Evolutionary conservation across 352 stramenopile species (phyloP).

Genomic region (Globisporangium middletonii): DNA sequence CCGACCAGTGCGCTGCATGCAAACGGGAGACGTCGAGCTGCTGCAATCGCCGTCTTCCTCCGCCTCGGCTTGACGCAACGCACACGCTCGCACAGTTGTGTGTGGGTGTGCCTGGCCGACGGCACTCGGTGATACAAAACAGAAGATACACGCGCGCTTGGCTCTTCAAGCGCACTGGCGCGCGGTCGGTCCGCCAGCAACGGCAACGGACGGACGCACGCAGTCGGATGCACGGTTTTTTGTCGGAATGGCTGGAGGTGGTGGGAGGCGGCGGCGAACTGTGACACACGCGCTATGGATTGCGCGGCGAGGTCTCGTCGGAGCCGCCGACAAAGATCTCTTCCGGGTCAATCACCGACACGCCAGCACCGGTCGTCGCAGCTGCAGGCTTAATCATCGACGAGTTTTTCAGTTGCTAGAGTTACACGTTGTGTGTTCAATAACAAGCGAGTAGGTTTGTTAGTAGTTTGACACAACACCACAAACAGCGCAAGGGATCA

Average conservation of each 20-base stretch:
- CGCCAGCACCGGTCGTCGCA: conserved; percentile 1
- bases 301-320: conserved; percentile 27
- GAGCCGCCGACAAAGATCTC: conserved; percentile 47
- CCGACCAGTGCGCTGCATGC: too few relatives aligned
- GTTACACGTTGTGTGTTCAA: neutral
- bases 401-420: conserved; percentile 58
- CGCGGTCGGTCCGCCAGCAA: too few relatives aligned
- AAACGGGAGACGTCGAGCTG: too few relatives aligned
- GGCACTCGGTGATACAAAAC: conserved; percentile 14
- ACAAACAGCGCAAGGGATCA: neutral
- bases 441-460: neutral
- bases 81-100: neutral
- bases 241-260: neutral
- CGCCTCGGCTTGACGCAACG: neutral
- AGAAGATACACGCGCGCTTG: conserved; percentile 14
- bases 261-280: neutral
- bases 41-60: neutral
- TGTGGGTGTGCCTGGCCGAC: neutral
- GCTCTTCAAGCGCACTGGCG: conserved; percentile 2
- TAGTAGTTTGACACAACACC: neutral
- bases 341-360: conserved; percentile 48
- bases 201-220: neutral
- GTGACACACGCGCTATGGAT: conserved; percentile 18
- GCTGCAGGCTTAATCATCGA: conserved; percentile 31
- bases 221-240: neutral